phyloP scores from a whole-genome alignment of 306 rosid species.

The Senna tora region DNA sequence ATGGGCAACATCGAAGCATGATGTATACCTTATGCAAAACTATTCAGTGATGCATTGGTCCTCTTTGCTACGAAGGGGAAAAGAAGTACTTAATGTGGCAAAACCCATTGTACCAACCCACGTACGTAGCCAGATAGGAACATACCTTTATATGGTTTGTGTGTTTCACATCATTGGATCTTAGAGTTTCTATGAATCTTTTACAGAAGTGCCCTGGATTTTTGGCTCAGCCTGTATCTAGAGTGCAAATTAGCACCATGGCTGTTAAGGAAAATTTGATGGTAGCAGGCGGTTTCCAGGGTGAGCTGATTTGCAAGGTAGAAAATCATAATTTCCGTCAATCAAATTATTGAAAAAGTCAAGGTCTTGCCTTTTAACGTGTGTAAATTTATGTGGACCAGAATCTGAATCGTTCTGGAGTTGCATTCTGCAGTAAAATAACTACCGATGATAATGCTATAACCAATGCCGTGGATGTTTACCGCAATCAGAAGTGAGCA shows the following conservation, averaged over 20 bases:
- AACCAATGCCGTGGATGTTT: conserved; percentile 89
- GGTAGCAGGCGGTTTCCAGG: conserved; percentile 93
- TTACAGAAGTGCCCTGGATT: conserved; percentile 61
- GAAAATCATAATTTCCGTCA: conserved; percentile 23
- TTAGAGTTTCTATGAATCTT: conserved; percentile 14
- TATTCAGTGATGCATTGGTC: conserved; percentile 95
- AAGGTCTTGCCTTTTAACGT: conserved; percentile 13
- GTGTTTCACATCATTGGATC: conserved; percentile 25
- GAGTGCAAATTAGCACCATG: conserved; percentile 97
- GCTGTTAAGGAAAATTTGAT: conserved; percentile 78
- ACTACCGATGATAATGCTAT: conserved; percentile 81
- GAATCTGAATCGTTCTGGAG: conserved; percentile 72
- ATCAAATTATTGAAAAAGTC: conserved; percentile 1
- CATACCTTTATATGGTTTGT: conserved; percentile 8
- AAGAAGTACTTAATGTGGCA: conserved; percentile 80
- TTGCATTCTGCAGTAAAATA: conserved; percentile 80
- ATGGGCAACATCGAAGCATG: conserved; percentile 97
- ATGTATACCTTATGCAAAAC: conserved; percentile 92
- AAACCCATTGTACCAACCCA: conserved; percentile 69
- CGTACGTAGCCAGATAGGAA: conserved; percentile 51
- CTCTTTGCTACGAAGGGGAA: conserved; percentile 64
- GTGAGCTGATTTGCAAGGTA: conserved; percentile 98
- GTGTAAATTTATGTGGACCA: conserved; percentile 40
- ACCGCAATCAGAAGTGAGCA: conserved; percentile 58
- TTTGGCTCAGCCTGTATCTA: conserved; percentile 62